A percentile compares a stretch with the other conserved stretches of the same genome.
These are phyloP conservation scores for Proliferodiscus dingleyae DNA, from an alignment of 2,329 filamentous ascomycete genomes.

Conservation along the genomic window DNA sequence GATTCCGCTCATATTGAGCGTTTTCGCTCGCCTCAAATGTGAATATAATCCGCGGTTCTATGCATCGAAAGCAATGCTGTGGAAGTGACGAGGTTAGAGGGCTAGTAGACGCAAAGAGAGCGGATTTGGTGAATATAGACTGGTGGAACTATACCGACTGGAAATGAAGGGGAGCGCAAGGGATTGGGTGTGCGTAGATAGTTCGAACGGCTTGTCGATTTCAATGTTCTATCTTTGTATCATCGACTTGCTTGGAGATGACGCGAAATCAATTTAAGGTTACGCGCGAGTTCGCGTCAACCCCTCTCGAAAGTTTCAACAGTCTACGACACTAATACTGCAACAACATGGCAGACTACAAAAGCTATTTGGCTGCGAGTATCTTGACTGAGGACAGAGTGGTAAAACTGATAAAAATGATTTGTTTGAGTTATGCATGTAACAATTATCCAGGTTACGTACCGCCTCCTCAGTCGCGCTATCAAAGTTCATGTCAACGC, in stretches of 20 bases:
- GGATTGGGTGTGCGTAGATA: too few relatives aligned
- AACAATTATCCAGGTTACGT: slow-evolving; percentile 63
- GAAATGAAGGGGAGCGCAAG: neutral
- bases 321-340: slow-evolving; percentile 11
- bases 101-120: too few relatives aligned
- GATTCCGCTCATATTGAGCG: slow-evolving; percentile 1
- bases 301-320: slow-evolving; percentile 5
- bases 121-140: too few relatives aligned
- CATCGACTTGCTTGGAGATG: too few relatives aligned
- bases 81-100: too few relatives aligned
- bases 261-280: slow-evolving; percentile 29
- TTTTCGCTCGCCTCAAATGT: slow-evolving; percentile 8
- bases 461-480: slow-evolving; percentile 76
- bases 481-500: slow-evolving; percentile 79
- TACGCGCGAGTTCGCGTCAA: slow-evolving; percentile 13
- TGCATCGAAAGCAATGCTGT: too few relatives aligned
- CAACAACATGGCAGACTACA: slow-evolving; percentile 30
- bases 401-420: slow-evolving; percentile 25
- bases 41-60: neutral
- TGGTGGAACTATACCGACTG: too few relatives aligned
- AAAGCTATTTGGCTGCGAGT: slow-evolving; percentile 30
- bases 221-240: too few relatives aligned
- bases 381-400: slow-evolving; percentile 32
- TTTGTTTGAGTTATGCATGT: too few relatives aligned
- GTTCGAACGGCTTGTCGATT: too few relatives aligned